Conservation (phyloP, 2,329 filamentous ascomycete species). For the Hymenoscyphus scutula region DNA sequence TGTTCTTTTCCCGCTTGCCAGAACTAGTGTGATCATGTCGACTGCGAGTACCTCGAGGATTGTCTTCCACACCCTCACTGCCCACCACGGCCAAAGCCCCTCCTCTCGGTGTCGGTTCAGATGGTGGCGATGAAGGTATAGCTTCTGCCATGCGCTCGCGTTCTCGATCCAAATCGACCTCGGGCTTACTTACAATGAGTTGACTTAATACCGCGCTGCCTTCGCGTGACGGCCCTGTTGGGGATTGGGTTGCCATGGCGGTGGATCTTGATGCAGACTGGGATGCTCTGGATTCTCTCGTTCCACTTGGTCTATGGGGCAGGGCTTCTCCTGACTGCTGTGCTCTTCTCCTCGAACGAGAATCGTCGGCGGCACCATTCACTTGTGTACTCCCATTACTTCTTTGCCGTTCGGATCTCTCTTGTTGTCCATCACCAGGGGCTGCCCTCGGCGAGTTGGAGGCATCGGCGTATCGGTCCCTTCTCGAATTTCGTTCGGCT, state of each 20-base stretch:
- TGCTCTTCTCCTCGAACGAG: conserved; percentile 45
- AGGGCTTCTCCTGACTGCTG: conserved; percentile 44
- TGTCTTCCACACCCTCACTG: conserved; percentile 49
- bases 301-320: conserved; percentile 41
- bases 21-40: conserved; percentile 53
- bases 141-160: conserved; percentile 66
- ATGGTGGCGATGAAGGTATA: conserved; percentile 42
- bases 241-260: conserved; percentile 46
- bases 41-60: conserved; percentile 46
- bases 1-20: conserved; percentile 65
- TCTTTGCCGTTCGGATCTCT: conserved; percentile 35
- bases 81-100: conserved; percentile 46
- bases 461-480: conserved; percentile 27
- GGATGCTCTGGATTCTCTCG: conserved; percentile 40
- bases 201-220: conserved; percentile 77
- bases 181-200: conserved; percentile 72
- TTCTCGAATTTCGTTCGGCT: conserved; percentile 28
- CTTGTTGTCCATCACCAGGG: conserved; percentile 28
- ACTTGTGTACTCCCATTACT: conserved; percentile 41
- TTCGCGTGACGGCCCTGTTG: conserved; percentile 65
- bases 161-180: conserved; percentile 70
- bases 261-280: conserved; percentile 39
- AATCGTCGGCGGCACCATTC: conserved; percentile 40
- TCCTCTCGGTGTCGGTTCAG: conserved; percentile 42
- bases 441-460: conserved; percentile 27